Percentiles rank a stretch among this genome's conserved stretches.
These are phyloP conservation scores for Stachybotrys chlorohalonatus DNA, from an alignment of 2,329 filamentous ascomycete genomes.

Conservation along the genomic window DNA sequence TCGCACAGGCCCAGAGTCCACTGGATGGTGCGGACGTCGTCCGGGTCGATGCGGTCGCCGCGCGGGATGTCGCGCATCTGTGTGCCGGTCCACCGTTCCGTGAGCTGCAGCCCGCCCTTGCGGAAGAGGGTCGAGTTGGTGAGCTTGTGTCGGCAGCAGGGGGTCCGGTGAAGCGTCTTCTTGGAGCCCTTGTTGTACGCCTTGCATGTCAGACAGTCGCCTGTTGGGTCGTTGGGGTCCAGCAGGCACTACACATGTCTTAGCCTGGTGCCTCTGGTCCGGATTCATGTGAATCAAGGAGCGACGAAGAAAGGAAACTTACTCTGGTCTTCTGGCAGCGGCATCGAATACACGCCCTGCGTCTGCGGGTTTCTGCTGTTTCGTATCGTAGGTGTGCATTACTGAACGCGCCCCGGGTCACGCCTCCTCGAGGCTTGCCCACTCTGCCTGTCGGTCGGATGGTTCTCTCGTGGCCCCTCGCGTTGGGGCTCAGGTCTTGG, in stretches of 20 bases:
- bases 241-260: conserved; percentile 23
- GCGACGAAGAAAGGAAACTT: background rate
- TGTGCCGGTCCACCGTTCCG: conserved; percentile 30
- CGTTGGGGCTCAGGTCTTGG: no score
- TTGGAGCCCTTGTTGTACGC: conserved; percentile 28
- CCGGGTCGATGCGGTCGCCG: conserved; percentile 18
- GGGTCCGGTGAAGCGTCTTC: conserved; percentile 36
- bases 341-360: background rate
- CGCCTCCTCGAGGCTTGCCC: background rate
- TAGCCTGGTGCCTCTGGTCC: background rate
- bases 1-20: conserved; percentile 28
- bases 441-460: no score
- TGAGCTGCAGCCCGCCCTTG: conserved; percentile 32
- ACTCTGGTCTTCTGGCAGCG: conserved; percentile 9
- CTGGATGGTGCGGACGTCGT: conserved; percentile 20
- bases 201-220: conserved; percentile 30
- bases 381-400: background rate
- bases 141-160: conserved; percentile 35
- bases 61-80: conserved; percentile 28
- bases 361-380: background rate
- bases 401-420: background rate
- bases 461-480: no score
- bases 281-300: background rate
- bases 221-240: conserved; percentile 18
- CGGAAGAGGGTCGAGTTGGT: conserved; percentile 31